phyloP scores from a whole-genome alignment of 1,284 basidiomycete species.

The Sphaerobolus stellatus region DNA sequence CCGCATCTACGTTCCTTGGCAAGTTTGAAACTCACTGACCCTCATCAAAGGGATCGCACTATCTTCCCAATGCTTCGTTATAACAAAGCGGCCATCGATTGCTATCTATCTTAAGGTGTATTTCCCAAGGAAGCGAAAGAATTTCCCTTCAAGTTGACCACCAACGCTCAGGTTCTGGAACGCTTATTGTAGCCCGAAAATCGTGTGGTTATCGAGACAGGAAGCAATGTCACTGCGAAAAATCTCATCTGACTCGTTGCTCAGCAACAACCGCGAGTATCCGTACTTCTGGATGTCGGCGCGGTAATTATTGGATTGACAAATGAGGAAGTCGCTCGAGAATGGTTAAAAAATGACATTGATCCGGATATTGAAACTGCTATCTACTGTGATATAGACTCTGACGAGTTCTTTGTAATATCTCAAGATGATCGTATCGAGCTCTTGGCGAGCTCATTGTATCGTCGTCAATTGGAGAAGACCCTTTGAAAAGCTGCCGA shows the following conservation, averaged over 20 bases:
- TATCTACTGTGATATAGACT: conserved; percentile 46
- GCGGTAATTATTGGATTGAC: conserved; percentile 55
- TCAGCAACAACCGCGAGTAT: conserved; percentile 35
- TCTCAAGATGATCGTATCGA: conserved; percentile 40
- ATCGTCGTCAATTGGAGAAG: conserved; percentile 39
- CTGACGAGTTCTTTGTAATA: conserved; percentile 44
- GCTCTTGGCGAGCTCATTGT: conserved; percentile 43
- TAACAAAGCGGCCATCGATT: conserved; percentile 46
- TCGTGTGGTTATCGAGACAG: conserved; percentile 34
- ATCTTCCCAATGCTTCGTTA: conserved; percentile 37
- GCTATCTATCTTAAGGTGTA: conserved; percentile 47
- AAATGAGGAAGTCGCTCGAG: conserved; percentile 40
- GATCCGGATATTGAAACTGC: conserved; percentile 36
- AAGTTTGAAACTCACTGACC: conserved; percentile 44
- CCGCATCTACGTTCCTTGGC: conserved; percentile 29
- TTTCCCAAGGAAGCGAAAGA: conserved; percentile 52
- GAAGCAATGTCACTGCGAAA: conserved; percentile 22
- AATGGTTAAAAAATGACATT: conserved; percentile 38
- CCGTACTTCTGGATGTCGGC: conserved; percentile 54
- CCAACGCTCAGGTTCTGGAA: conserved; percentile 49
- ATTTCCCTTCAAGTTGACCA: conserved; percentile 47
- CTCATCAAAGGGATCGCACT: conserved; percentile 30
- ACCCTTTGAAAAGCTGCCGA: too few relatives aligned
- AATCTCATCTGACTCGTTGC: conserved; percentile 38
- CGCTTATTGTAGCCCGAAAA: conserved; percentile 48